A percentile compares a stretch with the other conserved stretches of the same genome.
Evolutionary conservation across 768 basidiomycete genomes (phyloP).

Genomic region (Ramaria sp.): DNA sequence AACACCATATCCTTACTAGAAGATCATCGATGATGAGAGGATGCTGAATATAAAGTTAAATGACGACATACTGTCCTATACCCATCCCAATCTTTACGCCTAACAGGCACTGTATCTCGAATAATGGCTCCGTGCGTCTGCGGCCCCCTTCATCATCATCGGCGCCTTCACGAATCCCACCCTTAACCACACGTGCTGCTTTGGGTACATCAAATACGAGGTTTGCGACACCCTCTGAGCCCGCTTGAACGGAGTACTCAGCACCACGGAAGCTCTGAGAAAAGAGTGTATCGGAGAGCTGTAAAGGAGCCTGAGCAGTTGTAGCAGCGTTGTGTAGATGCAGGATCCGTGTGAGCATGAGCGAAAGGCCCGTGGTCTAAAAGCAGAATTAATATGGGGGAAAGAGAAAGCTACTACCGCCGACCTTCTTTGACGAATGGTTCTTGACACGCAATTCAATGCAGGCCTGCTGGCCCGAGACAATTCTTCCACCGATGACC

Average conservation of each 20-base stretch:
- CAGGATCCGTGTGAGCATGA: constrained; percentile 52
- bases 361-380: constrained; percentile 58
- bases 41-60: constrained; percentile 3
- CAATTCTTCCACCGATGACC: constrained; percentile 48
- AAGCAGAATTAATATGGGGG: neutral
- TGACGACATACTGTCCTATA: constrained; percentile 46
- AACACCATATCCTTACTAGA: constrained; percentile 61
- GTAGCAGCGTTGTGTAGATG: constrained; percentile 25
- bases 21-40: constrained; percentile 7
- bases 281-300: constrained; percentile 57
- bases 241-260: constrained; percentile 66
- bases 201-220: constrained; percentile 74
- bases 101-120: constrained; percentile 59
- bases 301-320: constrained; percentile 28
- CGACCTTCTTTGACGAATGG: constrained; percentile 69
- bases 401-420: constrained; percentile 2
- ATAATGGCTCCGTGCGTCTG: constrained; percentile 41
- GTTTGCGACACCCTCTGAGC: constrained; percentile 67
- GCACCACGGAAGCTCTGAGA: constrained; percentile 62
- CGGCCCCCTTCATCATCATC: constrained; percentile 21
- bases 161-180: constrained; percentile 49
- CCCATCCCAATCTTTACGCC: constrained; percentile 59
- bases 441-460: constrained; percentile 76
- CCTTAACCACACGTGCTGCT: constrained; percentile 51
- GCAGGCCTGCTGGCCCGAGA: constrained; percentile 61